These are phyloP conservation scores for Nymphaea thermarum DNA, from an alignment of 164 flowering plant genomes.

Conservation along the genomic window DNA sequence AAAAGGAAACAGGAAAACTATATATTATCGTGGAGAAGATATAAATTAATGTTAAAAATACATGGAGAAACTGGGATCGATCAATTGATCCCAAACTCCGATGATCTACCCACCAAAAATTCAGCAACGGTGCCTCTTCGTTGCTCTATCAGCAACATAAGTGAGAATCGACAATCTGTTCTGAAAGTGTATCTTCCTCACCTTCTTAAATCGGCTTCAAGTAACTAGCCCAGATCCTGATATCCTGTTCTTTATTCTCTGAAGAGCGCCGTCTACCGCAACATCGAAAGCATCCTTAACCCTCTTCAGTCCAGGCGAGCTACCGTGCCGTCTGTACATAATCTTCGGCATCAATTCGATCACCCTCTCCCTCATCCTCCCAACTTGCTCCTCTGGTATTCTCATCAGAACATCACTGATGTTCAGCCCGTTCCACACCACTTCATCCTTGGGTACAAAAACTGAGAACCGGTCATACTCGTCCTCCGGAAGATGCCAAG, in stretches of 20 bases:
- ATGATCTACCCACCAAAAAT: neutral
- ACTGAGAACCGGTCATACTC: constrained; percentile 62
- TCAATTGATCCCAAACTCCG: neutral
- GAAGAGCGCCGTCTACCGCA: constrained; percentile 58
- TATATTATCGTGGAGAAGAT: too few relatives aligned
- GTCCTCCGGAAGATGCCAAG: constrained; percentile 74
- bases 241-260: constrained; percentile 26
- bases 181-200: neutral
- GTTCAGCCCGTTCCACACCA: constrained; percentile 61
- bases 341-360: constrained; percentile 63
- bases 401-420: constrained; percentile 55
- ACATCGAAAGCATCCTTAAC: constrained; percentile 82
- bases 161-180: neutral
- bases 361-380: constrained; percentile 75
- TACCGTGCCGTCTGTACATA: constrained; percentile 71
- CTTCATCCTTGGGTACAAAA: constrained; percentile 81
- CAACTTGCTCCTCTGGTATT: constrained; percentile 40
- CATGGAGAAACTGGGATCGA: neutral
- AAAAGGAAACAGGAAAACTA: too few relatives aligned
- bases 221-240: neutral
- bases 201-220: neutral
- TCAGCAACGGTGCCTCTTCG: neutral
- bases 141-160: neutral
- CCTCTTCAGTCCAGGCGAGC: constrained; percentile 42
- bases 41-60: neutral